These are phyloP conservation scores for Zymoseptoria passerinii DNA, from an alignment of 2,329 filamentous ascomycete species.

Conservation along the genomic window DNA sequence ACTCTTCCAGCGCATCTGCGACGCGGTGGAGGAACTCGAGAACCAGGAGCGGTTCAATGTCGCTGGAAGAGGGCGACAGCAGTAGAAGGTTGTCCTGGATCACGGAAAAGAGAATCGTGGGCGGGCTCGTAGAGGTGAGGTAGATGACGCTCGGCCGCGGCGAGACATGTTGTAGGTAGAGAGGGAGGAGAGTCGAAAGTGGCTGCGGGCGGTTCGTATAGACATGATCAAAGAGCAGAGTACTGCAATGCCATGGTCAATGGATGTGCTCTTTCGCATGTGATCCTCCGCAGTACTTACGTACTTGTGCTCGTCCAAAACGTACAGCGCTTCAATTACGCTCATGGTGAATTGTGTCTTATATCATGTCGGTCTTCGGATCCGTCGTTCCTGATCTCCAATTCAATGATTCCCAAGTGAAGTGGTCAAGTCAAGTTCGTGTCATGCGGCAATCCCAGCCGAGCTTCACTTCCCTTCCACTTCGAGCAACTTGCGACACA, in stretches of 20 bases:
- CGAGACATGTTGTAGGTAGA: constrained; percentile 73
- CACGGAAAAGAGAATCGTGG: constrained; percentile 82
- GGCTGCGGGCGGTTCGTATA: constrained; percentile 77
- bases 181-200: constrained; percentile 66
- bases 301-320: constrained; percentile 93
- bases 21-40: constrained; percentile 93
- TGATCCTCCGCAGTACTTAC: constrained; percentile 27
- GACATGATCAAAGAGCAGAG: constrained; percentile 76
- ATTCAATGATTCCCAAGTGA: neutral
- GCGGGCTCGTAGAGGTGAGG: constrained; percentile 69
- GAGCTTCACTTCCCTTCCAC: neutral
- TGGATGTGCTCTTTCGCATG: constrained; percentile 3
- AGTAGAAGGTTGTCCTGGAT: constrained; percentile 82
- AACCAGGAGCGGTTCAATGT: constrained; percentile 80
- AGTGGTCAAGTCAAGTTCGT: neutral
- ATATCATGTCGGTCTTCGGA: constrained; percentile 7
- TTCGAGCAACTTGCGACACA: constrained; percentile 5
- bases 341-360: constrained; percentile 37
- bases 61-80: constrained; percentile 72
- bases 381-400: neutral
- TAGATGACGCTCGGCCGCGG: constrained; percentile 84
- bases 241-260: constrained; percentile 43
- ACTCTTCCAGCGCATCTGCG: constrained; percentile 88
- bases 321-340: constrained; percentile 89
- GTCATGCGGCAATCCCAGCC: neutral